Percentiles rank a stretch among this genome's conserved stretches.
phyloP scores from a whole-genome alignment of 2,329 filamentous ascomycete genomes.

The Pyricularia sp. region DNA sequence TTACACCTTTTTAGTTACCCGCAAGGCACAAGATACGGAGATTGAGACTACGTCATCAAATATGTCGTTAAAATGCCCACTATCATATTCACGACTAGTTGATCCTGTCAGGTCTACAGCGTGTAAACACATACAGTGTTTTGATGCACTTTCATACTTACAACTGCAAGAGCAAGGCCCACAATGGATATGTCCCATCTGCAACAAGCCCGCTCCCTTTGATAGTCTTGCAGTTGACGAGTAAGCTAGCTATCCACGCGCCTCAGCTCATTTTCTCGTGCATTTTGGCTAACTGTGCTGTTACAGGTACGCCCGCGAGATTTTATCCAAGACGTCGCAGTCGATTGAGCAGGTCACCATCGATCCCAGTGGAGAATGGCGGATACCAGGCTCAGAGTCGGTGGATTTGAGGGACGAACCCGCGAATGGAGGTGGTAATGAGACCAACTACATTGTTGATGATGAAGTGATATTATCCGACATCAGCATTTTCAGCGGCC shows the following conservation, averaged over 20 bases:
- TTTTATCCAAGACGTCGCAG: conserved; percentile 58
- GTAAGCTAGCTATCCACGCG: conserved; percentile 32
- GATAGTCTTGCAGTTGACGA: conserved; percentile 78
- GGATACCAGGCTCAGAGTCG: conserved; percentile 21
- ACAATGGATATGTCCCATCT: conserved; percentile 93
- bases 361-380: conserved; percentile 76
- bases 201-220: conserved; percentile 71
- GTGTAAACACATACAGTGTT: conserved; percentile 88
- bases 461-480: conserved; percentile 41
- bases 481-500: conserved; percentile 21
- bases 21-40: conserved; percentile 72
- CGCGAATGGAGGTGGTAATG: conserved; percentile 4
- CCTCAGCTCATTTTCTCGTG: background rate
- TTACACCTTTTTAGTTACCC: conserved; percentile 45
- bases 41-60: conserved; percentile 80
- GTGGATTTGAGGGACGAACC: conserved; percentile 16
- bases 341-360: conserved; percentile 77
- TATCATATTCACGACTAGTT: conserved; percentile 72
- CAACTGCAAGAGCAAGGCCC: conserved; percentile 92
- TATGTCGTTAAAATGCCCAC: conserved; percentile 82
- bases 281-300: conserved; percentile 8
- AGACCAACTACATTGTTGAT: conserved; percentile 18
- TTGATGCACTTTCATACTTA: conserved; percentile 83
- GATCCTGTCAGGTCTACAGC: conserved; percentile 66
- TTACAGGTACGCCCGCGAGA: conserved; percentile 70